Evolutionary conservation across 2,329 filamentous ascomycete species (phyloP), one percentile per base, ranked within the genome.

Genomic region (Aspergillus ruber): DNA sequence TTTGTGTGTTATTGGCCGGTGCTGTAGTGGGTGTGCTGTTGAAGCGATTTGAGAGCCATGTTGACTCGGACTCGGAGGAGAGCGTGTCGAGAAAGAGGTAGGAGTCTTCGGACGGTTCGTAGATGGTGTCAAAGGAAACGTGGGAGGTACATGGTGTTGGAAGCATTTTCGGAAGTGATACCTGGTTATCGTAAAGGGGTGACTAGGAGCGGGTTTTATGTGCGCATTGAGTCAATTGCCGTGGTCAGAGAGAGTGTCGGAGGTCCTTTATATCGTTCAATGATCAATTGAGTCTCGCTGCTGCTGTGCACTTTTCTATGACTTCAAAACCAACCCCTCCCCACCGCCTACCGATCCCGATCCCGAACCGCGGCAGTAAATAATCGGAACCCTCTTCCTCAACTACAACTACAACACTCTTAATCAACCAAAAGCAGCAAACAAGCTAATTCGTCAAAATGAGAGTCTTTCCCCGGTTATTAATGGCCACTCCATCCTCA

Each of bases 81-180:
- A 98, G 79, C 0, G 90, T 95, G 71, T 98, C 91, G 25, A 98
- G 81, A 43, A 98, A 80, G 40, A 98, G 81, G 65, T 89, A 98
- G 4, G 90, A 96, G 73, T 98, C 93, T 70, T 98, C 93, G 9
- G 91, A 86, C 32, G 93, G 93, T 64, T 96, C 90, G 71, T 98
- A 98, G 57, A 97, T 84, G 47, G 85, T 83, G 66, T 88, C 81
- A 70, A 90, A 95, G 46, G 85, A 81, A 50, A 97, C 88, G 72
- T 98, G 93, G 18, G 87, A 87, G 2, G 93, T 98, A 49, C 88
- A 88, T 12, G 93, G 93, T 1, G 93, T 98, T 8, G 91, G 90
- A 23, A 98, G 81, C 90, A 96, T 95, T 25, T 42, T 29, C 18
- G 15, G 7, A 6, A 10, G 10, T 25, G 40, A 42, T 21, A 3